Base-by-base conservation (phyloP, 805 yeast species). In the Wickerhamomyces canadensis region DNA sequence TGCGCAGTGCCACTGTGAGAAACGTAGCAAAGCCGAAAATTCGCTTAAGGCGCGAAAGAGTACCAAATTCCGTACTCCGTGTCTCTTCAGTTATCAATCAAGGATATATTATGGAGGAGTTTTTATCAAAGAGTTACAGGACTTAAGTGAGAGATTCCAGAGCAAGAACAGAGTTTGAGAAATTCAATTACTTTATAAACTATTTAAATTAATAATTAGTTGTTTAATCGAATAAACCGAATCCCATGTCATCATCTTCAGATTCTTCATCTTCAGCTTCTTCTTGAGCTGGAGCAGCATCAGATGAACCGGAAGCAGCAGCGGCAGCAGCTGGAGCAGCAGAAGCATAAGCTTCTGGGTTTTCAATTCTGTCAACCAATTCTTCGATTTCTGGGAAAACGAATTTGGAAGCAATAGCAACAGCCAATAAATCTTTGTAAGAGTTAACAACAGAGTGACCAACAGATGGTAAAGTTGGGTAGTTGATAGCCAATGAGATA, bases 291-390 rank as follows among this genome's bases (percentile, higher is more conserved):
- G 74, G 86, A 44, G 72, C 84, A 46, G 76, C 83, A 48, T 75
- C 80, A 44, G 77, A 76, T 38, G 68, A 72, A 50, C 71, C 60
- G 48, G 76, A 58, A 47, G 74, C 58, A 60, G 85, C 78, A 58
- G 94, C 86, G 65, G 84, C 83, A 61, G 96, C 96, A 67, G 74
- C 96, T 61, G 98, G 96, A 62, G 97, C 97, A 74, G 96, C 94
- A 64, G 98, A 83, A 67, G 98, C 98, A 75, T 91, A 93, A 70
- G 96, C 96, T 53, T 93, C 98, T 70, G 99, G 99, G 94, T 93
- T 91, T 70, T 96, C 98, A 63, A 93, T 78, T 78, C 98, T 86
- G 84, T 93, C 99, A 84, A 87, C 87, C 78, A 93, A 82, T 57
- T 91, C 89, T 79, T 89, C 99, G 58, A 96, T 85, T 72, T 96